Base-by-base conservation (phyloP, 2,329 filamentous ascomycete genomes). In the Proliferodiscus dingleyae region DNA sequence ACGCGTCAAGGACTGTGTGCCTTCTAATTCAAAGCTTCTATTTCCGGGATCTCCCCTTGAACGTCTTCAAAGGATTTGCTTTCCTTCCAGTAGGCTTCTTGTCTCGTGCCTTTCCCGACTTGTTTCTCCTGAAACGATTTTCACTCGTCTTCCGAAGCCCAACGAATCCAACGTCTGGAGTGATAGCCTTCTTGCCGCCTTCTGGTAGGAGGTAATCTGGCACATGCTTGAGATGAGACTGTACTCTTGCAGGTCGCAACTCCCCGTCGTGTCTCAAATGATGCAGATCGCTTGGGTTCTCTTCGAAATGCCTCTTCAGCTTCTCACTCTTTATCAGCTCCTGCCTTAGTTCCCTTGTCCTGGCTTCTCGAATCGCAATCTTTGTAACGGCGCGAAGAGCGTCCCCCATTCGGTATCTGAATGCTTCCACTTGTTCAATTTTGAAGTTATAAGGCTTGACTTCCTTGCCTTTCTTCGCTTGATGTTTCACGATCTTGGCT, bases 291-390 rank as follows among this genome's bases (percentile, higher is more conserved):
- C 85, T 81, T 0, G 93, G 93, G 64, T 98, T 96, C 67, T 98
- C 93, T 64, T 97, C 93, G 61, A 97, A 98, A 71, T 97, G 89
- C 41, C 89, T 78, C 68, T 93, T 90, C 44, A 98, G 72, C 68
- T 95, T 96, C 62, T 97, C 91, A 54, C 85, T 91, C 70, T 95
- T 94, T 58, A 96, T 74, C 10, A 98, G 74, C 66, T 97, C 93
- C 64, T 91, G 83, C 43, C 88, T 80, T 46, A 98, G 76, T 68
- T 98, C 91, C 49, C 87, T 80, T 8, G 88, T 87, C 40, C 93
- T 80, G 2, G 93, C 91, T 71, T 96, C 90, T 53, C 91, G 85
- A 36, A 98, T 81, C 0, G 91, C 87, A 21, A 95, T 85, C 47
- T 87, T 82, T 8, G 93, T 98, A 2, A 98, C 89, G 0, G 89